Conservation (phyloP, 371 early-diverging fungal genomes). For the Zopfochytrium polystomum region DNA sequence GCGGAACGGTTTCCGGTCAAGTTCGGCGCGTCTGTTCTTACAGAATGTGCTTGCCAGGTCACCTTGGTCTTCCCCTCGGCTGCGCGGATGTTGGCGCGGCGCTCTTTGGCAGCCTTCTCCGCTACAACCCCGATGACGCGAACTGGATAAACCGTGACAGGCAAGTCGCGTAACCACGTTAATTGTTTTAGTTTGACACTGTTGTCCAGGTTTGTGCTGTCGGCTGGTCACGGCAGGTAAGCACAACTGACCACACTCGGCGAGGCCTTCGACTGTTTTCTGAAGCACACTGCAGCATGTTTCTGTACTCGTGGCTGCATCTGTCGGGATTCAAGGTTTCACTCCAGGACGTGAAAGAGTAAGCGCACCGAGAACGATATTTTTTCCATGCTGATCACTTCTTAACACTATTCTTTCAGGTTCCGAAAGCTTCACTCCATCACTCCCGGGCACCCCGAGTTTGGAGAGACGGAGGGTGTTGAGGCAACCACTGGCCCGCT, state of each 20-base stretch:
- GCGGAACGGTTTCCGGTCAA: background rate
- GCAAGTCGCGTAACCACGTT: background rate
- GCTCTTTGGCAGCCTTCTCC: constrained; percentile 83
- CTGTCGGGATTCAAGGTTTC: constrained; percentile 83
- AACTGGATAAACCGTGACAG: constrained; percentile 93
- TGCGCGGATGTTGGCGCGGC: constrained; percentile 94
- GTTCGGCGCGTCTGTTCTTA: background rate
- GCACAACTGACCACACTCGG: background rate
- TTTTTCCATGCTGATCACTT: background rate
- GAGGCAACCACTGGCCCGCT: constrained; percentile 99
- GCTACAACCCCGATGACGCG: constrained; percentile 81
- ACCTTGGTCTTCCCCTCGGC: constrained; percentile 99
- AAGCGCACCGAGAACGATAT: background rate
- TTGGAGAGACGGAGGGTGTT: constrained; percentile 76
- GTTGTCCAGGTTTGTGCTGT: constrained; percentile 77
- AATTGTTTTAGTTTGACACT: background rate
- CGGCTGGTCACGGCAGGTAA: constrained; percentile 93
- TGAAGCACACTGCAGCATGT: constrained; percentile 19
- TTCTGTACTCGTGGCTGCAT: constrained; percentile 90
- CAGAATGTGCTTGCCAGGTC: constrained; percentile 59
- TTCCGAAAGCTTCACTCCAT: constrained; percentile 91
- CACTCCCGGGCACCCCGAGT: constrained; percentile 96
- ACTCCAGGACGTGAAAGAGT: constrained; percentile 87
- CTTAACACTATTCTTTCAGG: background rate
- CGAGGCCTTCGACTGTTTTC: constrained; percentile 64